phyloP scores from a whole-genome alignment of 768 basidiomycete genomes.

The Mycena galericulata region DNA sequence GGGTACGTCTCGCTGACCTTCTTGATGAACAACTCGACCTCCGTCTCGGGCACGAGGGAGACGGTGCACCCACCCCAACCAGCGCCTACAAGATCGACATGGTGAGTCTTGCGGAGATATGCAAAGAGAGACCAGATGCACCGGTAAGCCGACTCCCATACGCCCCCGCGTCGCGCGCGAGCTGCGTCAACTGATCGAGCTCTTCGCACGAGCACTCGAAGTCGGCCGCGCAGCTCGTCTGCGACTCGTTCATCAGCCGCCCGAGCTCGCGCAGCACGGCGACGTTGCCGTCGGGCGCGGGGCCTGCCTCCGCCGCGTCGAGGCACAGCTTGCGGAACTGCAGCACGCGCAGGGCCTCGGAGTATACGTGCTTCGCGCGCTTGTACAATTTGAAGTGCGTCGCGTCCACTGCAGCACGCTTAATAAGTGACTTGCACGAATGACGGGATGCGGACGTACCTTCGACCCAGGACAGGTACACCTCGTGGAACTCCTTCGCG shows the following conservation, averaged over 20 bases:
- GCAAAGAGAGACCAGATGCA: slow-evolving; percentile 40
- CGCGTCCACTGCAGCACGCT: slow-evolving; percentile 70
- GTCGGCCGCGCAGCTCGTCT: slow-evolving; percentile 72
- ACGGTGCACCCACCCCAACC: slow-evolving; percentile 95
- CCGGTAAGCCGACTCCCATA: slow-evolving; percentile 89
- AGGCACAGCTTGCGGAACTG: slow-evolving; percentile 80
- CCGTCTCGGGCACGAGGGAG: slow-evolving; percentile 76
- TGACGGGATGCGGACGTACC: slow-evolving; percentile 56
- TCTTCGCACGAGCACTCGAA: slow-evolving; percentile 88
- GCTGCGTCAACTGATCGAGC: slow-evolving; percentile 72
- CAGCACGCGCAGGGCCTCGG: slow-evolving; percentile 85
- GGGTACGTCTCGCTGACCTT: slow-evolving; percentile 69
- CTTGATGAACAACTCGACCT: slow-evolving; percentile 73
- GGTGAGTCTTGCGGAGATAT: background rate
- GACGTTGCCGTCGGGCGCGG: slow-evolving; percentile 31
- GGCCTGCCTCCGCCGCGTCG: slow-evolving; percentile 53
- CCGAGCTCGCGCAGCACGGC: slow-evolving; percentile 67
- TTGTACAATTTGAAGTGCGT: slow-evolving; percentile 87
- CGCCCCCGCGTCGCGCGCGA: slow-evolving; percentile 80
- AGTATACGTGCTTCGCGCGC: slow-evolving; percentile 83
- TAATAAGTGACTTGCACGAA: background rate
- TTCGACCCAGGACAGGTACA: slow-evolving; percentile 85
- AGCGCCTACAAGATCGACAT: slow-evolving; percentile 62
- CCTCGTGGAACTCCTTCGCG: slow-evolving; percentile 65
- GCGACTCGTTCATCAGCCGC: slow-evolving; percentile 82